phyloP scores from a whole-genome alignment of 108 stramenopile genomes.

The Nitzschia palea region DNA sequence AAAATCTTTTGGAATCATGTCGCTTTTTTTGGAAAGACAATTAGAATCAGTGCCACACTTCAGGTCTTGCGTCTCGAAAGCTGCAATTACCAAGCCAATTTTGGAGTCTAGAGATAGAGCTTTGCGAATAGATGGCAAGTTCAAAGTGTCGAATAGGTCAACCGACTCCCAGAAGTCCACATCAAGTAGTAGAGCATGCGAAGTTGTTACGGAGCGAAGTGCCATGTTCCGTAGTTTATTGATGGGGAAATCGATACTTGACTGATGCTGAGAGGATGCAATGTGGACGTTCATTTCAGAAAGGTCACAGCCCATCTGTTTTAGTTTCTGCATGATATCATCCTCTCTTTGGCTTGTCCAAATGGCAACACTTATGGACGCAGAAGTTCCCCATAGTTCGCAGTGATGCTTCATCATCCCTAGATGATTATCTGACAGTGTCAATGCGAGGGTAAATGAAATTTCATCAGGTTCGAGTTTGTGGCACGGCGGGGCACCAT shows the following conservation, averaged over 20 bases:
- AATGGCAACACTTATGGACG: slow-evolving; percentile 67
- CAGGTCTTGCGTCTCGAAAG: slow-evolving; percentile 45
- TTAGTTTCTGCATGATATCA: slow-evolving; percentile 11
- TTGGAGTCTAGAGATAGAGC: slow-evolving; percentile 44
- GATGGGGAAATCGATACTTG: slow-evolving; percentile 62
- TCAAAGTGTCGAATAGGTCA: slow-evolving; percentile 57
- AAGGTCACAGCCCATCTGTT: neutral
- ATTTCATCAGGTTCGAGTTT: slow-evolving; percentile 16
- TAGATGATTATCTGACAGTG: slow-evolving; percentile 57
- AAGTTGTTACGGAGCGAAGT: slow-evolving; percentile 53
- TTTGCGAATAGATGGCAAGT: slow-evolving; percentile 26
- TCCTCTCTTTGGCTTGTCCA: slow-evolving; percentile 32
- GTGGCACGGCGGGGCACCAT: too few relatives aligned
- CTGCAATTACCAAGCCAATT: slow-evolving; percentile 65
- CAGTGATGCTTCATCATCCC: slow-evolving; percentile 72
- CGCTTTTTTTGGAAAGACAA: slow-evolving; percentile 28
- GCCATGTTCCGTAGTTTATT: slow-evolving; percentile 86
- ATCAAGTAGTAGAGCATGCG: slow-evolving; percentile 77
- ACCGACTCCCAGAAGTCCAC: slow-evolving; percentile 80
- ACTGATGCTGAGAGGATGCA: neutral
- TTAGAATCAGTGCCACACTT: neutral
- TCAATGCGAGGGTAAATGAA: slow-evolving; percentile 58
- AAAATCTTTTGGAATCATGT: slow-evolving; percentile 47
- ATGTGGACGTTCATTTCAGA: slow-evolving; percentile 1
- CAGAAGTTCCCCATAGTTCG: slow-evolving; percentile 44